phyloP scores from a whole-genome alignment of 768 basidiomycete species.

The Leucocoprinus sp. region DNA sequence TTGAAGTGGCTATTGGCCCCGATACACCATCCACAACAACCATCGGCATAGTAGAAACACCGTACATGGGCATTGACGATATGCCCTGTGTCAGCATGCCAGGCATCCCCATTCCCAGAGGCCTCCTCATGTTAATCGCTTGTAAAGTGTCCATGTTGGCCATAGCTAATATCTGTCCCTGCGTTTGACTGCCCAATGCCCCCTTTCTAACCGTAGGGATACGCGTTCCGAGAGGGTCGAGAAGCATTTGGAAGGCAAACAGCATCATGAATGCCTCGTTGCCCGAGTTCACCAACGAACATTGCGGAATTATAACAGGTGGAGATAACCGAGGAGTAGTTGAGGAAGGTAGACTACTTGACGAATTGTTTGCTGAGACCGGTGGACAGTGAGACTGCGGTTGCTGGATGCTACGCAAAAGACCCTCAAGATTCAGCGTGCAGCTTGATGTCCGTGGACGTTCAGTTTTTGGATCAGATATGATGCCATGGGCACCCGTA shows the following conservation, averaged over 20 bases:
- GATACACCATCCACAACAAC: constrained; percentile 1
- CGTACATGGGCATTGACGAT: constrained; percentile 10
- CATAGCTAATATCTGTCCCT: constrained; percentile 1
- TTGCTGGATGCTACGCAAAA: constrained; percentile 41
- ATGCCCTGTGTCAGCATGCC: constrained; percentile 9
- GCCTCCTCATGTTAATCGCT: constrained; percentile 12
- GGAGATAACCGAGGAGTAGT: neutral
- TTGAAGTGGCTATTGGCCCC: neutral
- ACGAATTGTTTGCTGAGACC: neutral
- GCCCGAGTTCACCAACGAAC: constrained; percentile 62
- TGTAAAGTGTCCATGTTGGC: constrained; percentile 8
- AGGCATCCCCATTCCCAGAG: constrained; percentile 7
- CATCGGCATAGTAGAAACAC: constrained; percentile 3
- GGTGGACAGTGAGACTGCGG: constrained; percentile 14
- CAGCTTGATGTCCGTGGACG: constrained; percentile 42
- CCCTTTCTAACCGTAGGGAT: constrained; percentile 27
- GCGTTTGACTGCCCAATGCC: constrained; percentile 10
- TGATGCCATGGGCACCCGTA: constrained; percentile 46
- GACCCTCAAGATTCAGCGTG: constrained; percentile 52
- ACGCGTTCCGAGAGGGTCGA: constrained; percentile 43
- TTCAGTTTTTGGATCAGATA: constrained; percentile 54
- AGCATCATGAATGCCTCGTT: constrained; percentile 71
- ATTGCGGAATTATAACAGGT: constrained; percentile 25
- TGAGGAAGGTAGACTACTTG: constrained; percentile 8
- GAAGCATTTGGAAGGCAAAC: constrained; percentile 58